Evolutionary conservation across 768 basidiomycete species (phyloP).

Genomic region (Exsudoporus frostii): DNA sequence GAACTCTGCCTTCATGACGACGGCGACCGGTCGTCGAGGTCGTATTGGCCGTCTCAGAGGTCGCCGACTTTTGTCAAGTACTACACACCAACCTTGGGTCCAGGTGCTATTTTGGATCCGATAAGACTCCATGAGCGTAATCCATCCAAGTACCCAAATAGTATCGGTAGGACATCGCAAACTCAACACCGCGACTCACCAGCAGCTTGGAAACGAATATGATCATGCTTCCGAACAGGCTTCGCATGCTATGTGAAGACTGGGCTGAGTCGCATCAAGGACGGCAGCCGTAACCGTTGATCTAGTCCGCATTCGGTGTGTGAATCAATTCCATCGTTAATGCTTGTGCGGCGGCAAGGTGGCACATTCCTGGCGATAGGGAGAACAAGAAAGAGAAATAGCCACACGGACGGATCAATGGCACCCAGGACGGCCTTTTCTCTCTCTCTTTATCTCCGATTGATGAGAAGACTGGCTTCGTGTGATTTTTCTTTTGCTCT

Average conservation of each 20-base stretch:
- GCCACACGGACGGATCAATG: too few species aligned
- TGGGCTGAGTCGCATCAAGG: background rate
- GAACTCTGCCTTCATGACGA: too few species aligned
- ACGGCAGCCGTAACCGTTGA: background rate
- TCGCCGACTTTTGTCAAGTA: too few species aligned
- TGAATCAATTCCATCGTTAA: too few species aligned
- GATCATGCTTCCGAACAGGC: background rate
- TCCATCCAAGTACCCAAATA: too few species aligned
- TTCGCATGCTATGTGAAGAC: background rate
- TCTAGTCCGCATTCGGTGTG: background rate
- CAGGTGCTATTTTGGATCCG: background rate
- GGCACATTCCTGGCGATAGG: background rate
- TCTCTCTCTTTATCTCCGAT: too few species aligned
- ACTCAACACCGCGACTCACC: background rate
- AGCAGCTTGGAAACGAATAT: background rate
- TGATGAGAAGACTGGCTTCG: too few species aligned
- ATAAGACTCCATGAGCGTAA: background rate
- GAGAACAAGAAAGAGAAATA: background rate
- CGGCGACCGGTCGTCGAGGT: too few species aligned
- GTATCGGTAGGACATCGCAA: background rate
- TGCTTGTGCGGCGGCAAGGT: background rate
- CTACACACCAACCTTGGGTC: too few species aligned
- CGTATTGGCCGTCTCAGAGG: too few species aligned
- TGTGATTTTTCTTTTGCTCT: too few species aligned
- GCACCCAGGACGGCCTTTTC: too few species aligned